Evolutionary conservation across 2,329 filamentous ascomycete genomes (phyloP).

Genomic region (Microdochium nivale): DNA sequence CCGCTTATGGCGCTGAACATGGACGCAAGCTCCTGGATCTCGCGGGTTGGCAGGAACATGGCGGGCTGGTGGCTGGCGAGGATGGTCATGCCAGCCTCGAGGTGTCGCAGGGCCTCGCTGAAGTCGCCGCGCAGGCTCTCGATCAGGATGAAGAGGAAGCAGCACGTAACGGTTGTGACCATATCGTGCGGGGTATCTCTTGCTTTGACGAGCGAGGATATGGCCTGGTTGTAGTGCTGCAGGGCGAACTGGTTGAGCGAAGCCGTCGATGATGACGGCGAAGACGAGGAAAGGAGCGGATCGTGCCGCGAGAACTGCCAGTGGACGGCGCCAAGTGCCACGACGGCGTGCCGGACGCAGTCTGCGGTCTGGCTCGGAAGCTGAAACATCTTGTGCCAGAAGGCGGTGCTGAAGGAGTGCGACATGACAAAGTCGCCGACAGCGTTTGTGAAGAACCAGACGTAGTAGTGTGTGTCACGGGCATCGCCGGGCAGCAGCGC

Average conservation of each 20-base stretch:
- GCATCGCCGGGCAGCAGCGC: neutral
- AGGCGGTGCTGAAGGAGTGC: neutral
- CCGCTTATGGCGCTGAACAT: neutral
- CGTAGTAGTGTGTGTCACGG: neutral
- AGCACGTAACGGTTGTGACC: neutral
- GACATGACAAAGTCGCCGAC: neutral
- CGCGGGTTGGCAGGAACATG: neutral
- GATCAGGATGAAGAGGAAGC: neutral
- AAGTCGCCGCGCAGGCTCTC: neutral
- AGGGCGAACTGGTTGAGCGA: neutral
- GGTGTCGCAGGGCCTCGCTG: neutral
- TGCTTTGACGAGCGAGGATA: neutral
- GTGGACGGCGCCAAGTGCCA: neutral
- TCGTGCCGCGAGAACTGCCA: neutral
- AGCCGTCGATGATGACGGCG: neutral
- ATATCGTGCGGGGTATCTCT: neutral
- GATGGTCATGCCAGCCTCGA: neutral
- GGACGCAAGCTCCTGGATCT: neutral
- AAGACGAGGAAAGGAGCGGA: neutral
- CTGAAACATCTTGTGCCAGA: neutral
- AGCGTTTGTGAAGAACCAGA: neutral
- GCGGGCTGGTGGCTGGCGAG: neutral
- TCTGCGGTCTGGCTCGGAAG: neutral
- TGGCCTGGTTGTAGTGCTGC: neutral
- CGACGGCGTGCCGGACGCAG: neutral